phyloP scores from a whole-genome alignment of 345 rosid species.

The Kernera saxatilis region DNA sequence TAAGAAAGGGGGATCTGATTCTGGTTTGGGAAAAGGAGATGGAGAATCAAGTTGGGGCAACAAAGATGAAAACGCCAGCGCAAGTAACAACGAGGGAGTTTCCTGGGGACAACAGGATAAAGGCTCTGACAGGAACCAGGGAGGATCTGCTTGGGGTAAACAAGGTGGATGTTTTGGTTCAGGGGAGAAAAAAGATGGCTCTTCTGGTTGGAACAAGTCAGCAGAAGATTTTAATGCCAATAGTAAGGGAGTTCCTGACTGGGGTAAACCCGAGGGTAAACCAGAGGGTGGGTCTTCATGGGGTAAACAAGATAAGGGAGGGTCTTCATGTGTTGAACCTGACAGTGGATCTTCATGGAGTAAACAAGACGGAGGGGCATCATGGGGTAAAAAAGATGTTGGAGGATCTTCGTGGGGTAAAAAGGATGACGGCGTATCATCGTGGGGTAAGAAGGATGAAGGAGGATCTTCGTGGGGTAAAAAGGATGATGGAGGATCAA shows the following conservation, averaged over 20 bases:
- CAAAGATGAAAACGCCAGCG: conserved; percentile 17
- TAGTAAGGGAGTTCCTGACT: conserved; percentile 21
- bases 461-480: too few species aligned
- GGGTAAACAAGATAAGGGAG: conserved; percentile 21
- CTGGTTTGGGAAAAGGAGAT: conserved; percentile 23
- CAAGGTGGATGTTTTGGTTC: conserved; percentile 20
- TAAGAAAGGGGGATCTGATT: conserved; percentile 15
- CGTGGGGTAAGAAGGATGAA: too few species aligned
- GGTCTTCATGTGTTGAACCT: conserved; percentile 39
- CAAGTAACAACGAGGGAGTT: conserved; percentile 31
- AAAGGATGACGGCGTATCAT: neutral
- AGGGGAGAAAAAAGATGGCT: conserved; percentile 10
- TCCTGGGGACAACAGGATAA: conserved; percentile 36
- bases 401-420: neutral
- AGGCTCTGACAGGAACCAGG: conserved; percentile 3
- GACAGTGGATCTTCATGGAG: conserved; percentile 35
- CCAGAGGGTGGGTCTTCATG: conserved; percentile 24
- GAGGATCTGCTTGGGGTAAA: conserved; percentile 26
- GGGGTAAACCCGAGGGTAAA: conserved; percentile 14
- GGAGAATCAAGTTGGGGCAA: conserved; percentile 34
- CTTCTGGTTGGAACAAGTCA: conserved; percentile 27
- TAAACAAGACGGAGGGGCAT: neutral
- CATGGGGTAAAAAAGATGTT: neutral
- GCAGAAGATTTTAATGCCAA: conserved; percentile 29
- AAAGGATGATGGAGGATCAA: conserved; percentile 2